These are phyloP conservation scores for Starmerella floris DNA, from an alignment of 805 yeast genomes.

Conservation along the genomic window DNA sequence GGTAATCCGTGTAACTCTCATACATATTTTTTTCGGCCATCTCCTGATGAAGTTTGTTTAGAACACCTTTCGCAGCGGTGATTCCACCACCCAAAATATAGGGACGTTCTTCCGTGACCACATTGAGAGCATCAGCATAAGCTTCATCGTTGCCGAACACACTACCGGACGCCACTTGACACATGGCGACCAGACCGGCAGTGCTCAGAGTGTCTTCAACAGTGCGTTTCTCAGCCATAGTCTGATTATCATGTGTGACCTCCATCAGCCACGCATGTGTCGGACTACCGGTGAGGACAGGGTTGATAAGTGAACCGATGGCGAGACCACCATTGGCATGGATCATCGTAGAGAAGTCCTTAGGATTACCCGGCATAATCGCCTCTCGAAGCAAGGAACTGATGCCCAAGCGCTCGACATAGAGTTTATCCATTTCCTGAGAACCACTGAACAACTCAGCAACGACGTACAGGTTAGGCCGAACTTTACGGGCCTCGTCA, in stretches of 20 bases:
- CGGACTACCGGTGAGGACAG: constrained; percentile 37
- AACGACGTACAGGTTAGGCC: constrained; percentile 80
- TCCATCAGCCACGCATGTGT: constrained; percentile 96
- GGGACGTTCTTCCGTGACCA: constrained; percentile 59
- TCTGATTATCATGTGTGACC: constrained; percentile 92
- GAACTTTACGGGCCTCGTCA: constrained; percentile 73
- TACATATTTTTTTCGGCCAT: constrained; percentile 44
- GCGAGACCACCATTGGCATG: constrained; percentile 93
- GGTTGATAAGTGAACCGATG: constrained; percentile 64
- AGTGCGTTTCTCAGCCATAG: constrained; percentile 77
- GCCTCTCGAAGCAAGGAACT: constrained; percentile 88
- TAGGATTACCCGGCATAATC: constrained; percentile 88
- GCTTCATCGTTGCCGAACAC: constrained; percentile 90
- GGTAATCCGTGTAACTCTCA: constrained; percentile 90
- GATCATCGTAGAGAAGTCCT: constrained; percentile 70
- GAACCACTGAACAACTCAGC: constrained; percentile 92
- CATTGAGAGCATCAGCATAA: constrained; percentile 66
- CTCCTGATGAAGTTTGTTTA: constrained; percentile 28
- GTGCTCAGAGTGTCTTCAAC: constrained; percentile 89
- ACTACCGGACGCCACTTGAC: constrained; percentile 88
- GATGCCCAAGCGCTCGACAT: constrained; percentile 81
- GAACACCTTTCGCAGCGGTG: constrained; percentile 45
- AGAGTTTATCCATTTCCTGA: constrained; percentile 76
- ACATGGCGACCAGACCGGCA: constrained; percentile 86
- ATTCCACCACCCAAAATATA: constrained; percentile 55